phyloP scores from a whole-genome alignment of 306 rosid species.

The Sicyos baderoa region DNA sequence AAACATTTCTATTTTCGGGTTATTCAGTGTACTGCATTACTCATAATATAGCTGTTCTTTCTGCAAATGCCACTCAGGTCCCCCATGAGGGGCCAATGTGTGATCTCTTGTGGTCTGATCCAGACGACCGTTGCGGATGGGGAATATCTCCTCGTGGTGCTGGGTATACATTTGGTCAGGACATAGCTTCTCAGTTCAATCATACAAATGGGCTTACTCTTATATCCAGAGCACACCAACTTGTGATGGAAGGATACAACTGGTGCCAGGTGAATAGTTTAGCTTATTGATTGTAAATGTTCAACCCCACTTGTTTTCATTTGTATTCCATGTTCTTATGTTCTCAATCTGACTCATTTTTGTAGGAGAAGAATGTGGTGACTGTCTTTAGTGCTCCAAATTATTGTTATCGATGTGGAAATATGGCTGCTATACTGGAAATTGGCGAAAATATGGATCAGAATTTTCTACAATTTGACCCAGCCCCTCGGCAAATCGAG shows the following conservation, averaged over 20 bases:
- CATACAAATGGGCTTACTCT: no score
- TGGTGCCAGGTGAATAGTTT: slow-evolving; percentile 79
- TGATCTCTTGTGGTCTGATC: slow-evolving; percentile 97
- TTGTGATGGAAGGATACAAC: slow-evolving; percentile 97
- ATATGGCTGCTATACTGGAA: slow-evolving; percentile 98
- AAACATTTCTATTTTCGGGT: no score
- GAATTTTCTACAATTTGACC: slow-evolving; percentile 97
- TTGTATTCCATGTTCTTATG: slow-evolving; percentile 16
- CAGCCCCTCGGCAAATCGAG: slow-evolving; percentile 95
- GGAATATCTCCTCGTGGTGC: slow-evolving; percentile 74
- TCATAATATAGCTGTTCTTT: slow-evolving; percentile 17
- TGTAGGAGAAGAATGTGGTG: slow-evolving; percentile 92
- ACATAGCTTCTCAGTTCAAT: no score
- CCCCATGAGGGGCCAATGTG: slow-evolving; percentile 99
- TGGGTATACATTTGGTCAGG: no score
- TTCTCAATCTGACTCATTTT: not conserved
- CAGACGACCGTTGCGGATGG: slow-evolving; percentile 99
- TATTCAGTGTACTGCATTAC: no score
- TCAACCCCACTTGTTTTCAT: not conserved
- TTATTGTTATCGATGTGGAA: slow-evolving; percentile 94
- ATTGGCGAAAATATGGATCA: slow-evolving; percentile 97
- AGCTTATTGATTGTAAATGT: not conserved
- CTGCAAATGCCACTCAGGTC: slow-evolving; percentile 37
- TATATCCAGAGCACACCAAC: slow-evolving; percentile 39
- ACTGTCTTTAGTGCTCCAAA: slow-evolving; percentile 98